phyloP scores from a whole-genome alignment of 352 stramenopile genomes.

The Phytophthora europaea region DNA sequence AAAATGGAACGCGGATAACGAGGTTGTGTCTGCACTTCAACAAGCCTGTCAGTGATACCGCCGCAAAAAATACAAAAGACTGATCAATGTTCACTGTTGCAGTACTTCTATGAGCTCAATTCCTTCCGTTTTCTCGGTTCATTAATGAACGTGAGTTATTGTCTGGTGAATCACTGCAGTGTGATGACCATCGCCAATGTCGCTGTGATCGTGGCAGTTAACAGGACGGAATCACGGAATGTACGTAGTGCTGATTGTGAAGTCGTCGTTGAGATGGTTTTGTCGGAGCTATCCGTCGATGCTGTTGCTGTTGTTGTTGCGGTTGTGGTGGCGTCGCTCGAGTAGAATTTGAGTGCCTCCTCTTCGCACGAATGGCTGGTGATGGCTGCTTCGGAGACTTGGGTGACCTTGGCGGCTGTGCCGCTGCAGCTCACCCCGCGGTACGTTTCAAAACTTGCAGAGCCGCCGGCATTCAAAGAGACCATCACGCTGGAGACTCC shows the following conservation, averaged over 20 bases:
- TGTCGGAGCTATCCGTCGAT: slow-evolving; percentile 13
- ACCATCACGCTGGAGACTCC: slow-evolving; percentile 50
- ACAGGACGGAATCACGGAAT: slow-evolving; percentile 7
- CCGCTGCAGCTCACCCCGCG: slow-evolving; percentile 44
- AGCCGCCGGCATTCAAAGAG: slow-evolving; percentile 38
- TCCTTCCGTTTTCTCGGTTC: neutral
- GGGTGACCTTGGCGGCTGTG: slow-evolving; percentile 33
- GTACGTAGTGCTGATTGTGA: slow-evolving; percentile 20
- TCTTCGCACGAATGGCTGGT: slow-evolving; percentile 40
- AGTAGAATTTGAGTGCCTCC: slow-evolving; percentile 46
- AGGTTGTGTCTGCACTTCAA: slow-evolving; percentile 59
- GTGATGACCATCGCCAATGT: slow-evolving; percentile 13
- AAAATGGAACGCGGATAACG: slow-evolving; percentile 64
- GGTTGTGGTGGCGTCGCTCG: slow-evolving; percentile 21
- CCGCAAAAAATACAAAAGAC: too few relatives aligned
- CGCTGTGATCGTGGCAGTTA: slow-evolving; percentile 11
- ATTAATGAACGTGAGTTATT: neutral
- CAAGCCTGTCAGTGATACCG: slow-evolving; percentile 47
- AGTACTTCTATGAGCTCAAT: neutral
- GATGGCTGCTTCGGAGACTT: slow-evolving; percentile 32
- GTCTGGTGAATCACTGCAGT: slow-evolving; percentile 16
- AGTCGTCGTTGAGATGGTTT: slow-evolving; percentile 38
- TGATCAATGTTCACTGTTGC: too few relatives aligned
- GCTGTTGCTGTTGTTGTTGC: slow-evolving; percentile 9
- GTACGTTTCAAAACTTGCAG: slow-evolving; percentile 46